Base-by-base conservation (phyloP, 768 basidiomycete species). In the Tephrocybe sp. region DNA sequence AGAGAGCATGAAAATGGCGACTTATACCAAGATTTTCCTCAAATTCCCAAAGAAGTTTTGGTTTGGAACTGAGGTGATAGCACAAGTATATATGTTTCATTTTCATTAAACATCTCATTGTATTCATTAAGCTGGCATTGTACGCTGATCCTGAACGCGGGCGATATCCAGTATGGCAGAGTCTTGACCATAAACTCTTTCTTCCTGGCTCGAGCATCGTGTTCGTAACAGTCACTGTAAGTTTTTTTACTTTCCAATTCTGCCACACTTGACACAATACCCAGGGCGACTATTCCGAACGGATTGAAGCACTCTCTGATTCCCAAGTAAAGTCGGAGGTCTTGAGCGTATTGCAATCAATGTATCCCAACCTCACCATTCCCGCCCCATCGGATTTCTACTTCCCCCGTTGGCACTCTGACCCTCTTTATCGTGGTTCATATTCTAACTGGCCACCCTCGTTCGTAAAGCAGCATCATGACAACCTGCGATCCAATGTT, bases 361-460 rank as follows among this genome's bases (percentile, higher is more conserved):
- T 88, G 85, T 86, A 72, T 64, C 83, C 80, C 2, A 68, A 78
- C 47, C 66, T 67, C 44, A 70, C 68, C 3, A 70, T 88, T 10
- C 84, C 84, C 5, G 73, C 76, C 3, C 84, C 86, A 0, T 56
- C 71, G 4, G 81, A 75, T 25, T 81, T 88, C 62, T 73, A 73
- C 59, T 76, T 82, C 55, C 74, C 76, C 3, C 65, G 73, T 3
- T 88, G 86, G 87, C 57, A 71, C 40, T 62, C 65, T 11, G 73
- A 86, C 58, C 75, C 77, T 3, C 66, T 77, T 2, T 82, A 73
- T 63, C 73, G 83, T 18, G 83, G 83, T 3, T 80, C 83, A 3
- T 88, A 84, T 57, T 82, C 81, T 18, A 88, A 86, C 53, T 88
- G 85, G 85, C 85, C 84, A 0, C 73, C 86, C 0, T 74, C 81